These are phyloP conservation scores for Globisporangium solare DNA, from an alignment of 352 stramenopile genomes.

Conservation along the genomic window DNA sequence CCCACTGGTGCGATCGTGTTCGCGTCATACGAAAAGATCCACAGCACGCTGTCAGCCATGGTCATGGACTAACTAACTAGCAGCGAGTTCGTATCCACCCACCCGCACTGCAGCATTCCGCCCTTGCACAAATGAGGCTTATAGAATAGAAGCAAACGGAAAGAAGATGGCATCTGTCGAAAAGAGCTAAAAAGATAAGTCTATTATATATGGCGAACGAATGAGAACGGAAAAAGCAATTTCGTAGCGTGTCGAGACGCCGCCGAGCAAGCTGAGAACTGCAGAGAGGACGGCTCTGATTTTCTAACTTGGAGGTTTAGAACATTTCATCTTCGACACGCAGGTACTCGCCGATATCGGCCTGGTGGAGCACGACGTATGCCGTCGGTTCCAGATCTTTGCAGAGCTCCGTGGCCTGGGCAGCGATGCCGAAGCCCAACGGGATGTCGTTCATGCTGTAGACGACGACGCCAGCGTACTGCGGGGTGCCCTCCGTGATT, in stretches of 20 bases:
- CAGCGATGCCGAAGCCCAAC: constrained; percentile 97
- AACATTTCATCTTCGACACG: constrained; percentile 97
- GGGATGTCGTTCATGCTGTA: constrained; percentile 99
- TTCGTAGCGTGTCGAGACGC: too few relatives aligned
- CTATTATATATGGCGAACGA: constrained; percentile 51
- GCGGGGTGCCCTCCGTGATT: constrained; percentile 97
- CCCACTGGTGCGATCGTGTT: constrained; percentile 95
- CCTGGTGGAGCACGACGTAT: constrained; percentile 98
- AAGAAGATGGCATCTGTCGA: constrained; percentile 3
- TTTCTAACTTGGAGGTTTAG: constrained; percentile 42
- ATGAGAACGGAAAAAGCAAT: background rate
- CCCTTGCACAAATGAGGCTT: background rate
- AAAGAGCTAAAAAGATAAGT: constrained; percentile 29
- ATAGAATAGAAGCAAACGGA: constrained; percentile 16
- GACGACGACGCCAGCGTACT: constrained; percentile 98
- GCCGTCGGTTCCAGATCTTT: constrained; percentile 95
- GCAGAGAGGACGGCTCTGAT: background rate
- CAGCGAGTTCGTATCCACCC: constrained; percentile 2
- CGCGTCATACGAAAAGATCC: constrained; percentile 81
- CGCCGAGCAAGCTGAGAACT: background rate
- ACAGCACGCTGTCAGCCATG: constrained; percentile 41
- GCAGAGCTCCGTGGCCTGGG: constrained; percentile 94
- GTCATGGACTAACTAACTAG: constrained; percentile 33
- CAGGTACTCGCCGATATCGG: constrained; percentile 99
- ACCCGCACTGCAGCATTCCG: background rate